Evolutionary conservation across 441 rosid species (phyloP).

Genomic region (Populus trichocarpa): DNA sequence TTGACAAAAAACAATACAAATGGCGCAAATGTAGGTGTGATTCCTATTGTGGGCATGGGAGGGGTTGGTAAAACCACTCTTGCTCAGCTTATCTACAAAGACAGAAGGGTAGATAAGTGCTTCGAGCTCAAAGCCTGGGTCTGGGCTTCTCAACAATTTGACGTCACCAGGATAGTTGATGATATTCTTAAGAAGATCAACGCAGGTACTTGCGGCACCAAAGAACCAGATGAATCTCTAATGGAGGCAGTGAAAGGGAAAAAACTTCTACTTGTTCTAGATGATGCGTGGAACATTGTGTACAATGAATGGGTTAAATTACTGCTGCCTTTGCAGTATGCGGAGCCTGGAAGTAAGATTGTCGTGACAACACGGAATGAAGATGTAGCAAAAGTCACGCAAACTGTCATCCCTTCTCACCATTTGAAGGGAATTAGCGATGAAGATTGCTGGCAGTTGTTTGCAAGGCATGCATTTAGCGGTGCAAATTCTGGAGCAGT

Average conservation of each 20-base stretch:
- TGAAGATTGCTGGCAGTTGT: slow-evolving; percentile 17
- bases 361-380: background rate
- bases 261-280: too few relatives aligned
- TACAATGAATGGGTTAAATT: too few relatives aligned
- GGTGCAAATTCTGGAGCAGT: background rate
- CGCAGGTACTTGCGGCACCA: background rate
- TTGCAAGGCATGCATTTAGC: slow-evolving; percentile 17
- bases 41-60: slow-evolving; percentile 20
- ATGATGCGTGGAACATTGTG: too few relatives aligned
- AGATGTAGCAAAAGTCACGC: slow-evolving; percentile 4
- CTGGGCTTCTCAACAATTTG: slow-evolving; percentile 15
- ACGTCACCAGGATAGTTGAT: background rate
- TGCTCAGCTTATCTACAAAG: background rate
- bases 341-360: too few relatives aligned
- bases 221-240: too few relatives aligned
- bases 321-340: too few relatives aligned
- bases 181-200: slow-evolving; percentile 10
- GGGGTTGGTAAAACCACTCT: slow-evolving; percentile 20
- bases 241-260: too few relatives aligned
- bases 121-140: slow-evolving; percentile 25
- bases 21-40: background rate
- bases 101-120: background rate
- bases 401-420: background rate
- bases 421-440: background rate
- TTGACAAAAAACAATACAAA: background rate